Base-by-base conservation (phyloP, 495 filamentous ascomycete genomes). In the Penicillium diatomitis region DNA sequence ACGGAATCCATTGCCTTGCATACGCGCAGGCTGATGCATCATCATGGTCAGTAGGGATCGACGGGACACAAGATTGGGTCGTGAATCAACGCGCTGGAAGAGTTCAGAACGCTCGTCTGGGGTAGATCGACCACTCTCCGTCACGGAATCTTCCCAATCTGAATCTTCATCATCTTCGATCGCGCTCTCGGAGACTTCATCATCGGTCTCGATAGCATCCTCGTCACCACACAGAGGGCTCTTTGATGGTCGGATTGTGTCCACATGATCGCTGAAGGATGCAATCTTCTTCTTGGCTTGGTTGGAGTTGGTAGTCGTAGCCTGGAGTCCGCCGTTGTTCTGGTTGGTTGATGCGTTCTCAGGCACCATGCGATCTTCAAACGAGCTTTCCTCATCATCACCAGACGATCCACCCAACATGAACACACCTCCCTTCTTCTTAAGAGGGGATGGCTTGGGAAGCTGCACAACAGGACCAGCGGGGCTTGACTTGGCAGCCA, bases 61-160 rank as follows among this genome's bases (percentile, higher is more conserved):
- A 27, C 86, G 81, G 6, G 94, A 94, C 7, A 85, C 82, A 4
- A 98, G 77, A 52, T 95, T 86, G 2, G 86, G 83, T 54, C 82
- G 79, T 12, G 91, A 96, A 62, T 96, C 89, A 31, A 97, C 90
- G 5, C 92, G 82, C 61, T 88, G 81, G 75, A 97, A 97, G 54
- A 87, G 71, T 46, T 80, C 71, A 8, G 57, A 54, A 44, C 80
- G 82, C 12, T 92, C 88, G 47, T 91, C 86, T 28, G 87, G 74
- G 58, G 84, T 91, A 0, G 88, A 86, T 46, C 81, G 83, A 27
- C 81, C 88, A 56, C 83, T 94, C 50, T 94, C 86, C 32, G 89
- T 89, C n/a, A 85, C 79, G 6, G 89, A 92, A 54, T 96, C 91
- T 62, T 95, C 90, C 88, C 89, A 95, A 48, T 92, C 86, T 8